Base-by-base conservation (phyloP, 129 eudicot species). In the Pseudognaphalium luteoalbum region DNA sequence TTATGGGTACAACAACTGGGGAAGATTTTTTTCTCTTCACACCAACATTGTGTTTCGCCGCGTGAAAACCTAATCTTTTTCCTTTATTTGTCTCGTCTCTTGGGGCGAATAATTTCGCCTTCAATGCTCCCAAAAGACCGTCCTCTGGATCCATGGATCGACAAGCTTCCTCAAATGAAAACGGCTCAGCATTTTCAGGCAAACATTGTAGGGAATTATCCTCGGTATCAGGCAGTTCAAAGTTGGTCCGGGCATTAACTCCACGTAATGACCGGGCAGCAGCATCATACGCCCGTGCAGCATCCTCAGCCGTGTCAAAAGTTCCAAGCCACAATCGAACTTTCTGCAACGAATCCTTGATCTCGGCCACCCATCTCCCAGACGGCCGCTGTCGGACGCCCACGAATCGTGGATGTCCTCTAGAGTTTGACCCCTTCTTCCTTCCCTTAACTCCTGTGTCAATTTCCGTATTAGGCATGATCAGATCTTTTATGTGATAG, bases 211-310 rank as follows among this genome's bases (percentile, higher is more conserved):
- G 25, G 4, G 29, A 21, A 0, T 21, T 21, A 28, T 78, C 21
- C 34, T 16, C 12, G 17, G 9, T 50, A 1, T 63, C 51, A 4
- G 73, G 78, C 54, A 52, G 57, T 57, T 79, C 82, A 50, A 79
- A 79, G 44, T 79, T 79, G 20, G 82, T 79, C 37, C 82, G 78
- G 39, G 82, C 82, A 19, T 79, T 72, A 8, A 72, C 78, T 29
- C 82, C 82, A 21, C 82, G 78, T 7, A 79, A 34, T 15, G 82
- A 17, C 8, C 82, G 82, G 3, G 82, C 78, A 5, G 82, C 82
- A 16, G 71, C 73, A 17, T 79, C 82, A 1, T 79, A 79, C 14
- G 82, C 82, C 21, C 82, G 82, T 7, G 82, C 82, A 3, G 78
- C 81, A 4, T 77, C 81, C 69, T 77, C 81, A 0, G 75, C 75